Conservation (phyloP, 2,329 filamentous ascomycete species). For the Aspergillus ibericus region DNA sequence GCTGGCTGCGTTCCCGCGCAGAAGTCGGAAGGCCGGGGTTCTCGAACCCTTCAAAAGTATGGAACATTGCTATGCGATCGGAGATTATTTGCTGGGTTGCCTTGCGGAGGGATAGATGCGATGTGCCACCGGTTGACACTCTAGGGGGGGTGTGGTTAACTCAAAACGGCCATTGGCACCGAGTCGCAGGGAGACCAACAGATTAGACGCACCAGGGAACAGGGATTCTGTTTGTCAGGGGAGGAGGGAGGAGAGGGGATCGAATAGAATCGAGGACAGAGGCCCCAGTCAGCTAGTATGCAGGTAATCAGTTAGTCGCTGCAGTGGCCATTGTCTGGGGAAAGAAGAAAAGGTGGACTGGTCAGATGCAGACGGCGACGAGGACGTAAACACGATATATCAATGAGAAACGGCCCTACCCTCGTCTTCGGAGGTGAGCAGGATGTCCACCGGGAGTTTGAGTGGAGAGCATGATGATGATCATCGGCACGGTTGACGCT, state of each 20-base stretch:
- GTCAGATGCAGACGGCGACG: not conserved
- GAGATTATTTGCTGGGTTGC: not conserved
- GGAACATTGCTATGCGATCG: slow-evolving; percentile 35
- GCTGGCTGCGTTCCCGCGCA: slow-evolving; percentile 33
- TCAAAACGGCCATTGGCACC: slow-evolving; percentile 10
- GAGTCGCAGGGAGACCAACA: slow-evolving; percentile 5
- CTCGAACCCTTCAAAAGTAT: slow-evolving; percentile 45
- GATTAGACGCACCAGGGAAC: slow-evolving; percentile 4
- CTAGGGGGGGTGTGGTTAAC: slow-evolving; percentile 8
- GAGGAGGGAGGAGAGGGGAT: not conserved
- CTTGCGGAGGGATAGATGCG: not conserved
- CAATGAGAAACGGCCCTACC: not conserved
- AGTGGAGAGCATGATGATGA: not conserved
- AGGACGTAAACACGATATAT: slow-evolving; percentile 6
- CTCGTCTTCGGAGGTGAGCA: not conserved
- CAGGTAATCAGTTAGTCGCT: slow-evolving; percentile 1
- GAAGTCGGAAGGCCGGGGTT: slow-evolving; percentile 33
- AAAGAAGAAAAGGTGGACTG: not conserved
- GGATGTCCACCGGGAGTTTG: not conserved
- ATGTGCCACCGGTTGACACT: slow-evolving; percentile 14
- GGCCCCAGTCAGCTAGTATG: not conserved
- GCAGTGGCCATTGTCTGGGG: slow-evolving; percentile 3
- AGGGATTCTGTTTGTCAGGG: slow-evolving; percentile 7
- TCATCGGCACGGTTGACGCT: slow-evolving; percentile 4
- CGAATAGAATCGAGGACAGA: not conserved